Conservation (phyloP, 1,284 basidiomycete genomes). For the Cryptococcus sp. region DNA sequence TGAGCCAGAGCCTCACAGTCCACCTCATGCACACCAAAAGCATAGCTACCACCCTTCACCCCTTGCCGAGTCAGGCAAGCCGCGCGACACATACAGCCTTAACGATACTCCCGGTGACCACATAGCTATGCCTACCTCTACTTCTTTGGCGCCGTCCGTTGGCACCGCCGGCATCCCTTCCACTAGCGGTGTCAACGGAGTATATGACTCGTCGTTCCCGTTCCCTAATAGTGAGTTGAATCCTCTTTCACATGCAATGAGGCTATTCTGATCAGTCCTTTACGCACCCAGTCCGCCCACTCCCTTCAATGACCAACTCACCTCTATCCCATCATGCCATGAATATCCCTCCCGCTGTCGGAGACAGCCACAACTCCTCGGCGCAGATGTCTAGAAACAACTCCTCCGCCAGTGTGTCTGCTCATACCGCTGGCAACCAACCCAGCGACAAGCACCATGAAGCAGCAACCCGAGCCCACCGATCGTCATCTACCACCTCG, state of each 20-base stretch:
- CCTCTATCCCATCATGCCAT: slow-evolving; percentile 28
- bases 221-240: slow-evolving; percentile 38
- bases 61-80: slow-evolving; percentile 6
- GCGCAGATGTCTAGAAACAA: slow-evolving; percentile 43
- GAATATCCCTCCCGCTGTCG: slow-evolving; percentile 38
- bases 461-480: slow-evolving; percentile 10
- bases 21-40: slow-evolving; percentile 13
- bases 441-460: slow-evolving; percentile 24
- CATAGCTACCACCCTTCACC: slow-evolving; percentile 14
- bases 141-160: slow-evolving; percentile 4
- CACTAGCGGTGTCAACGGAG: slow-evolving; percentile 1
- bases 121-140: neutral
- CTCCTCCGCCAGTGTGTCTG: slow-evolving; percentile 29
- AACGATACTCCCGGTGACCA: slow-evolving; percentile 2
- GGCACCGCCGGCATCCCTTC: slow-evolving; percentile 1
- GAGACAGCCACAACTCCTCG: slow-evolving; percentile 20
- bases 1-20: slow-evolving; percentile 23
- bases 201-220: slow-evolving; percentile 38
- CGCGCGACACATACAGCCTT: slow-evolving; percentile 3
- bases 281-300: slow-evolving; percentile 39
- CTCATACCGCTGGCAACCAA: slow-evolving; percentile 13
- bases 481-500: slow-evolving; percentile 22
- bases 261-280: too few species aligned
- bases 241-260: neutral
- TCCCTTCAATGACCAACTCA: slow-evolving; percentile 33